These are phyloP conservation scores for Microascus cirrosus DNA, from an alignment of 2,329 filamentous ascomycete genomes.

Conservation along the genomic window DNA sequence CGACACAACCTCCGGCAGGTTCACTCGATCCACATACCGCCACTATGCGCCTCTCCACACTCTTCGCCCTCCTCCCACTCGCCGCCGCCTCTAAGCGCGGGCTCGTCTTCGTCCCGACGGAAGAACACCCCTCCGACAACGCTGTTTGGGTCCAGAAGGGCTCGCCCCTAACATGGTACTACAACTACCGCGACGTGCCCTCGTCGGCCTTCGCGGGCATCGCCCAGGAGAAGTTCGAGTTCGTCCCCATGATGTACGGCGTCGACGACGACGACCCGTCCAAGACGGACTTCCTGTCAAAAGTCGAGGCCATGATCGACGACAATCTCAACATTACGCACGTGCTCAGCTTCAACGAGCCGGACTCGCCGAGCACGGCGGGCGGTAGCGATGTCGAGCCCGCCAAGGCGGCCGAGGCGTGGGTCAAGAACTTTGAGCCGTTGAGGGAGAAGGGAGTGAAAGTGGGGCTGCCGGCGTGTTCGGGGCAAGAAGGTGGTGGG, in stretches of 20 bases:
- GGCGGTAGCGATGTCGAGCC: constrained; percentile 56
- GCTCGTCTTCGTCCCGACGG: constrained; percentile 54
- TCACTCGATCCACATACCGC: background rate
- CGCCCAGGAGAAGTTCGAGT: constrained; percentile 50
- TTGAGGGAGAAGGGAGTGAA: constrained; percentile 52
- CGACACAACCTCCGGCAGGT: background rate
- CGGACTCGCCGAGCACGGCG: constrained; percentile 42
- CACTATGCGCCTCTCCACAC: background rate
- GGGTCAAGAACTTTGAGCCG: constrained; percentile 62
- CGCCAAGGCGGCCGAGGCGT: constrained; percentile 50
- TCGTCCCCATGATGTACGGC: constrained; percentile 34
- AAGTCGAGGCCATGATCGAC: constrained; percentile 43
- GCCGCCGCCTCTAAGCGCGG: constrained; percentile 49
- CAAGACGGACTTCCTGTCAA: constrained; percentile 48
- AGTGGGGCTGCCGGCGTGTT: constrained; percentile 60
- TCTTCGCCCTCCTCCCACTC: background rate
- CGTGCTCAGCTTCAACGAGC: constrained; percentile 72
- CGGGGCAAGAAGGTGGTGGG: constrained; percentile 45
- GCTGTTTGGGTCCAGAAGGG: constrained; percentile 46
- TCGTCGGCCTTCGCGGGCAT: constrained; percentile 36
- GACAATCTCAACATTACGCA: constrained; percentile 48
- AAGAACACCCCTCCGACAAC: constrained; percentile 47
- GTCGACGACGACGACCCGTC: constrained; percentile 17
- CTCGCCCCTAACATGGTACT: constrained; percentile 69
- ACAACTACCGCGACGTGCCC: constrained; percentile 59